phyloP scores from a whole-genome alignment of 495 filamentous ascomycete genomes.

The Talaromyces wortmannii region DNA sequence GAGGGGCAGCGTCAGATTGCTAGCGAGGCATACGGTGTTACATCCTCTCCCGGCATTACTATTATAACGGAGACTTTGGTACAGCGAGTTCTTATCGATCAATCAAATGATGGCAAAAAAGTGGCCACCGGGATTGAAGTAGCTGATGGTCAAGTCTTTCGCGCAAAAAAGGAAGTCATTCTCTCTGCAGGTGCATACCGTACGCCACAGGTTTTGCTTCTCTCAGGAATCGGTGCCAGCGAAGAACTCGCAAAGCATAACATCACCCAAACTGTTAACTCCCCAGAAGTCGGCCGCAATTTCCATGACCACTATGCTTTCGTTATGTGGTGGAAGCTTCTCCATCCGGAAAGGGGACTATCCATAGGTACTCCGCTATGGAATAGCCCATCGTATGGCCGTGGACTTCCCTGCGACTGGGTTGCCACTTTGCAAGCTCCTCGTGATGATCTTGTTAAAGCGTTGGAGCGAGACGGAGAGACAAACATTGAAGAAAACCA shows the following conservation, averaged over 20 bases:
- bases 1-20: constrained; percentile 26
- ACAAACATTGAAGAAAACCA: constrained; percentile 9
- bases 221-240: constrained; percentile 36
- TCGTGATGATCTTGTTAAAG: constrained; percentile 11
- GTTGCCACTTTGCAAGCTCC: constrained; percentile 11
- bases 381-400: constrained; percentile 15
- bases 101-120: constrained; percentile 7
- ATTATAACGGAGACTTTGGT: constrained; percentile 17
- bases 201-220: constrained; percentile 41
- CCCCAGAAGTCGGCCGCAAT: constrained; percentile 48
- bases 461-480: constrained; percentile 21
- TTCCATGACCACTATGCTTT: constrained; percentile 47
- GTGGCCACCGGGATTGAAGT: constrained; percentile 19
- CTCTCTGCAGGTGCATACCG: constrained; percentile 35
- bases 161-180: constrained; percentile 35
- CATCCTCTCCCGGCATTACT: not conserved
- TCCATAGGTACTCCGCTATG: constrained; percentile 21
- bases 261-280: constrained; percentile 38
- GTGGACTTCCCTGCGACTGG: constrained; percentile 23
- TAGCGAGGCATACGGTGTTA: constrained; percentile 18
- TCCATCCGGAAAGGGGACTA: constrained; percentile 23
- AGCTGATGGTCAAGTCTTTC: constrained; percentile 12
- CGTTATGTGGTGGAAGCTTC: constrained; percentile 27
- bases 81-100: constrained; percentile 11
- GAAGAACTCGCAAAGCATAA: constrained; percentile 39